phyloP scores from a whole-genome alignment of 1,284 basidiomycete genomes.

The Naganishia sp. region DNA sequence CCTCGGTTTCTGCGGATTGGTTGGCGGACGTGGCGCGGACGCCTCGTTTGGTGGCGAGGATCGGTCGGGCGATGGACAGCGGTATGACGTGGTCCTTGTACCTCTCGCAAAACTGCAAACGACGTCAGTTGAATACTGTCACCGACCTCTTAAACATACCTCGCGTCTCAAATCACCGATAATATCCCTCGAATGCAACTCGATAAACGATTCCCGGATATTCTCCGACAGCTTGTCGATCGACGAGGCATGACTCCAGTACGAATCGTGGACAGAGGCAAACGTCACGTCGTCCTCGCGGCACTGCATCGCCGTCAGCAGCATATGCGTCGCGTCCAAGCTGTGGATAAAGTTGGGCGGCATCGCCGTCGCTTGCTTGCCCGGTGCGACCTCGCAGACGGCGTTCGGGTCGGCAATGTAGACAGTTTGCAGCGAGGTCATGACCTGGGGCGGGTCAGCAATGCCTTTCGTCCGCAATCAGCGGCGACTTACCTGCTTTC shows the following conservation, averaged over 20 bases:
- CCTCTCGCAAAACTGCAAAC: slow-evolving; percentile 69
- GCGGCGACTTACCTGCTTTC: slow-evolving; percentile 58
- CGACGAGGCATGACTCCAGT: slow-evolving; percentile 92
- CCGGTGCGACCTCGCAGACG: slow-evolving; percentile 75
- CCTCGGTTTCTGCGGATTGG: slow-evolving; percentile 35
- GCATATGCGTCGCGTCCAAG: slow-evolving; percentile 98
- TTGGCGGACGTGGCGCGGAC: not conserved
- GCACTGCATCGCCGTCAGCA: slow-evolving; percentile 92
- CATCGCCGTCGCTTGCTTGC: slow-evolving; percentile 93
- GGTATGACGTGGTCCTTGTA: slow-evolving; percentile 77
- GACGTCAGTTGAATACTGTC: not conserved
- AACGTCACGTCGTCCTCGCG: slow-evolving; percentile 74
- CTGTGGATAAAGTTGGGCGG: slow-evolving; percentile 99
- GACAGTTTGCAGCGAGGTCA: slow-evolving; percentile 86
- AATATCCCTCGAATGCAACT: slow-evolving; percentile 84
- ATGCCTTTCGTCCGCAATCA: not conserved
- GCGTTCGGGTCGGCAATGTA: slow-evolving; percentile 86
- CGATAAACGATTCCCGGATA: slow-evolving; percentile 92
- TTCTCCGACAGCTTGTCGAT: slow-evolving; percentile 87
- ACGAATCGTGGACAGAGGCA: slow-evolving; percentile 97
- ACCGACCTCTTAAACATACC: slow-evolving; percentile 37
- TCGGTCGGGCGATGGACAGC: slow-evolving; percentile 50
- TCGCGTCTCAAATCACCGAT: slow-evolving; percentile 60
- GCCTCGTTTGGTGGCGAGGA: slow-evolving; percentile 30
- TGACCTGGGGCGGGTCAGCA: slow-evolving; percentile 55